These are phyloP conservation scores for Perkinsus marinus DNA, from an alignment of 169 alveolate species.

Conservation along the genomic window DNA sequence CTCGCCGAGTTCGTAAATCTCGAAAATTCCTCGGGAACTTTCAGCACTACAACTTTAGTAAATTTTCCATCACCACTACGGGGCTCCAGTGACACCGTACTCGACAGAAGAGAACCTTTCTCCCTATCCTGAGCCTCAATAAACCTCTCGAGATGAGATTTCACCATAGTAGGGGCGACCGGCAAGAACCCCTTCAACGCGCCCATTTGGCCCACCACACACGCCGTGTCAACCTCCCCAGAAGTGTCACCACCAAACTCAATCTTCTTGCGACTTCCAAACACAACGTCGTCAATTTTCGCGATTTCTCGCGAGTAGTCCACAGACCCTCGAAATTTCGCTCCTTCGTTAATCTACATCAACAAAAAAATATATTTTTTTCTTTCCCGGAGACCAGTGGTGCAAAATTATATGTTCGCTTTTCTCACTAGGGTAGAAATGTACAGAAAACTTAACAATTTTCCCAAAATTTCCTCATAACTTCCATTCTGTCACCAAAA, in stretches of 20 bases:
- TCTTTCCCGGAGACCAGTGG: no score
- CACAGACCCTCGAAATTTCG: not conserved
- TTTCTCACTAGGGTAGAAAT: no score
- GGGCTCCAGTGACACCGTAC: not conserved
- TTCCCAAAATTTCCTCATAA: no score
- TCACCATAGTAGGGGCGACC: not conserved
- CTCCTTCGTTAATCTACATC: no score
- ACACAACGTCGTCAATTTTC: not conserved
- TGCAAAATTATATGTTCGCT: no score
- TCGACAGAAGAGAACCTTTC: not conserved
- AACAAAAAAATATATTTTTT: no score
- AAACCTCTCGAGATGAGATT: not conserved
- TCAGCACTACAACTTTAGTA: not conserved
- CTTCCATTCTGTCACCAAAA: no score
- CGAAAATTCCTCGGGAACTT: not conserved
- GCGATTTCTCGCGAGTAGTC: not conserved
- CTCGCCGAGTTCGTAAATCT: not conserved
- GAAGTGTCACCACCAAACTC: not conserved
- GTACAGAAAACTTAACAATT: no score
- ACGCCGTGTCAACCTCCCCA: not conserved
- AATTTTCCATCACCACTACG: not conserved
- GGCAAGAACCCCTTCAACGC: not conserved
- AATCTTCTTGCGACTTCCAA: not conserved
- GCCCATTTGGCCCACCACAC: not conserved
- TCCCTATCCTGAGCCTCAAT: not conserved